Evolutionary conservation across 257 asterid genomes (phyloP), one percentile per base, ranked within the genome.

Genomic region (Buddleja alternifolia): DNA sequence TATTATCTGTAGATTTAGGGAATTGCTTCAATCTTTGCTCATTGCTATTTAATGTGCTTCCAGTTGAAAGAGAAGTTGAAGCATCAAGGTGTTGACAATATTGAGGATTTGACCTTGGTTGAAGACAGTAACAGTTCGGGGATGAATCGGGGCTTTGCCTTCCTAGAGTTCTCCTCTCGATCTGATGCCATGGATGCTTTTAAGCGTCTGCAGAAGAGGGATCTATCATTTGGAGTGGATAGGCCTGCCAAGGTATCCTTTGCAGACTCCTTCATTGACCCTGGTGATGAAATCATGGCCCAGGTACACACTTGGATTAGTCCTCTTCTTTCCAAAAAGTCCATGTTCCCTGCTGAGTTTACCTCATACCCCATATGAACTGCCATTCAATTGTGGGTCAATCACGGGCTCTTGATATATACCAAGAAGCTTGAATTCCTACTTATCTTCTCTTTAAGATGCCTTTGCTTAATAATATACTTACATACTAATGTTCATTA

Each of bases 201-300:
- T 89, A 94, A 89, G 84, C 96, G 88, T 75, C 84, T 94, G n/a
- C 99, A 94, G 79, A 94, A 83, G 85, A 86, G 96, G 81, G 96
- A 89, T 83, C 80, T 94, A 65, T 15, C 70, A 58, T 92, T 94
- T 86, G 99, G 99, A 79, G 84, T 86, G 57, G 97, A 90, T 76
- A 84, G 95, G 83, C 96, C 95, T 29, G 99, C 96, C 46, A 94
- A 94, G 84, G 95, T 94, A 77, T 89, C 99, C 52, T 91, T 94
- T 81, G 99, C 99, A 24, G 99, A 94, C 79, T 92, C 99, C 66
- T 89, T 91, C 78, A 82, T 89, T 64, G 99, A 94, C 76, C 99
- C 99, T 36, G 98, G 98, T 72, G 98, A 91, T 78, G 97, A 94
- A 78, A 92, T 94, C 73, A 94, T 94, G 99, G 97, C 99, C 73